Percentiles rank a stretch among this genome's conserved stretches.
Evolutionary conservation across 495 filamentous ascomycete genomes (phyloP).

Genomic region (Penicillium tannophilum): DNA sequence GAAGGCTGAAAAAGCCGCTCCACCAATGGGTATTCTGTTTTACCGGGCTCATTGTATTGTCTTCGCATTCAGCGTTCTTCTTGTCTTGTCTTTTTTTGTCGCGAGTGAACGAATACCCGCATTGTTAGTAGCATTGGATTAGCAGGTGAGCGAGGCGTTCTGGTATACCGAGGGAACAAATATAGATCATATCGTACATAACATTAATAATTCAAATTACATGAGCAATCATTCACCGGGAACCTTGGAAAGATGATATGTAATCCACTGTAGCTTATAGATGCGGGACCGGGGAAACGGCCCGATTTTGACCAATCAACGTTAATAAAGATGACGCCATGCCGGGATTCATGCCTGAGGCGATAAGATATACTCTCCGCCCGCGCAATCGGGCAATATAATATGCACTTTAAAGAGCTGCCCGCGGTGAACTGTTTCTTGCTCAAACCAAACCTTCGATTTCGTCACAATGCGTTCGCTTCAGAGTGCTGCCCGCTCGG

Average conservation of each 20-base stretch:
- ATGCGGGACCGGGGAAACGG: not conserved
- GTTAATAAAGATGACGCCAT: constrained; percentile 21
- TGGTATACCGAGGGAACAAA: not conserved
- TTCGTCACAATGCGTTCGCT: constrained; percentile 29
- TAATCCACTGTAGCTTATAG: constrained; percentile 4
- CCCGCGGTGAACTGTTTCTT: constrained; percentile 7
- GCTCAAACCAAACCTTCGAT: not conserved
- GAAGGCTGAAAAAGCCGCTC: not conserved
- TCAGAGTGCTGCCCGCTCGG: constrained; percentile 25
- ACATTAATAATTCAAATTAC: not conserved
- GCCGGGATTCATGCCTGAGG: constrained; percentile 16
- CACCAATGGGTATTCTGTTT: not conserved
- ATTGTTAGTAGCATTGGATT: not conserved
- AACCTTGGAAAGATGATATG: not conserved
- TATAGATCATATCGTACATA: not conserved
- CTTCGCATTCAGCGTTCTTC: not conserved
- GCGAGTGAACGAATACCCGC: not conserved
- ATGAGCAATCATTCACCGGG: not conserved
- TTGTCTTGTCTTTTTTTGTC: not conserved
- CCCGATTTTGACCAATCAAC: constrained; percentile 14
- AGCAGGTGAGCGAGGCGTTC: not conserved
- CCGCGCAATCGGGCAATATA: constrained; percentile 21
- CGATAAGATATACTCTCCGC: constrained; percentile 17
- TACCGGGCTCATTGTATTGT: not conserved
- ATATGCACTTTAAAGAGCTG: constrained; percentile 9